Conservation (phyloP, 345 rosid genomes). For the Sonneratia caseolaris region DNA sequence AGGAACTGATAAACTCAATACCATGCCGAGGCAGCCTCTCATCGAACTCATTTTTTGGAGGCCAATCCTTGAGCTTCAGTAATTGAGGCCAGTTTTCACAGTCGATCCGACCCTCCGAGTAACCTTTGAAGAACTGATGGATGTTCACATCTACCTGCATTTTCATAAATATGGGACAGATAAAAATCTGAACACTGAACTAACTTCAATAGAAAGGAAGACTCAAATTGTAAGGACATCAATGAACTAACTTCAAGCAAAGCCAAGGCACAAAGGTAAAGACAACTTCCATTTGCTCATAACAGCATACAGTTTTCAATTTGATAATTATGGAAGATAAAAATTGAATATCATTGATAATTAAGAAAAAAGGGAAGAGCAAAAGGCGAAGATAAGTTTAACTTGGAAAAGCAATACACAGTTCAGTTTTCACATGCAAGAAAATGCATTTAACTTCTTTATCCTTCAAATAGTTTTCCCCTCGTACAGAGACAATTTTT, state of each 20-base stretch:
- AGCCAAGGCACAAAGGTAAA: background rate
- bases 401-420: background rate
- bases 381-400: background rate
- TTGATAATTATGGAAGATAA: background rate
- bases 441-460: background rate
- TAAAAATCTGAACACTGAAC: background rate
- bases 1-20: conserved; percentile 26
- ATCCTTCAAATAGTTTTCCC: background rate
- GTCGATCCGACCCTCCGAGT: conserved; percentile 20
- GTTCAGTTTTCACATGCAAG: background rate
- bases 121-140: conserved; percentile 37
- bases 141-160: conserved; percentile 46
- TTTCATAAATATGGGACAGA: background rate
- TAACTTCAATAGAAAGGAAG: background rate
- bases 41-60: conserved; percentile 34
- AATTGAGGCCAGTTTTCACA: conserved; percentile 26
- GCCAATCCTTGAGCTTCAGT: conserved; percentile 59
- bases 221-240: background rate
- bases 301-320: background rate
- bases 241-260: background rate
- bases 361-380: background rate
- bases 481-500: background rate
- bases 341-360: background rate
- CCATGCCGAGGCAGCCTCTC: conserved; percentile 41
- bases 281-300: background rate